Base-by-base conservation (phyloP, 257 asterid genomes). In the Ehretia macrophylla region DNA sequence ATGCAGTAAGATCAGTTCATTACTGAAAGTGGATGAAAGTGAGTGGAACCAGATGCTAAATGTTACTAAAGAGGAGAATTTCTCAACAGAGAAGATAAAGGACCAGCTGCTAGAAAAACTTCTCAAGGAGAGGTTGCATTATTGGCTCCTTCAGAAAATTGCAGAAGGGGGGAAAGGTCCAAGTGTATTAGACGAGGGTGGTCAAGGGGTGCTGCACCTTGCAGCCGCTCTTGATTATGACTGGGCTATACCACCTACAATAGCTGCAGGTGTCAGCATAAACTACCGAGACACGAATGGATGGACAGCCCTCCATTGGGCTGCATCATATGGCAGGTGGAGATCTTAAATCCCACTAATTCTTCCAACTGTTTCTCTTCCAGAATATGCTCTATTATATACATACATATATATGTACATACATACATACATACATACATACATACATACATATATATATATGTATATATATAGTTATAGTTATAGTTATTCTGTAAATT, bases 251-350 rank as follows among this genome's bases (percentile, higher is more conserved):
- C 81, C 71, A 8, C 93, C 95, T 51, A 90, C 85, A 39, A 55
- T 87, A 76, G 83, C 81, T 71, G 87, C 85, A 23, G 96, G 97
- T 42, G 87, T 90, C 56, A 85, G 85, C 61, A 76, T 90, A 68
- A 80, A 90, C 69, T 90, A 86, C 65, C 86, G 97, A 68, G 97
- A 90, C 72, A 75, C 68, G 11, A 87, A 83, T 78, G 97, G 98
- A 65, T 85, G 98, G 95, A 90, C 91, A 42, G 96, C 96, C 0
- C 95, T 90, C 69, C 98, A 90, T 71, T 90, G 98, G 98, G 98
- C 98, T 32, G 98, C 98, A 47, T 74, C 63, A 59, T 85, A 72
- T 75, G 98, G 98, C 75, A 85, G 98, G 98, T 90, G 73, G 19
- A 64, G 6, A 27, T 1, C 35, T 27, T n/a, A n/a, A n/a, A 27